Evolutionary conservation across 108 stramenopile genomes (phyloP).

Genomic region (Halocafeteria seosinensis): DNA sequence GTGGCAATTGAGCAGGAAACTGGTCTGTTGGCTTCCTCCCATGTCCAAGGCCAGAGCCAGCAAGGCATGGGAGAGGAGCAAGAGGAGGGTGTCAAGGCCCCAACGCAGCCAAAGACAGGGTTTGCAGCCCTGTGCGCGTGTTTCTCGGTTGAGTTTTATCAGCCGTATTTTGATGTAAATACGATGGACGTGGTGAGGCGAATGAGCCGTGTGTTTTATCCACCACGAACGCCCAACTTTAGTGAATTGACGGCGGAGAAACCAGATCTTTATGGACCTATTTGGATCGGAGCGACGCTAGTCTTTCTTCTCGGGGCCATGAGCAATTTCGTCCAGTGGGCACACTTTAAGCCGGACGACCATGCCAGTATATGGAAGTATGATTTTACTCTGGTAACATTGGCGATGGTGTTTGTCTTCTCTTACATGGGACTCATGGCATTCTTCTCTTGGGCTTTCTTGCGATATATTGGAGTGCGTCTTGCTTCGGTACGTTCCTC

Average conservation of each 20-base stretch:
- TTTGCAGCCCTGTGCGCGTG: neutral
- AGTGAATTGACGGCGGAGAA: neutral
- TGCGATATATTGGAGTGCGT: constrained; percentile 7
- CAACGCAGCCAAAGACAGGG: no score
- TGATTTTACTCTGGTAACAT: constrained; percentile 7
- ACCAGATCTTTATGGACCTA: constrained; percentile 8
- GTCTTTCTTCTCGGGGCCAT: constrained; percentile 13
- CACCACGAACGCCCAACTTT: neutral
- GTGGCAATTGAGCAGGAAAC: no score
- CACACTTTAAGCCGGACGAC: neutral
- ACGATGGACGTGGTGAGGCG: constrained; percentile 3
- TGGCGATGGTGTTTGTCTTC: neutral
- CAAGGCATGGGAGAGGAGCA: no score
- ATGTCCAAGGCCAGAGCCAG: no score
- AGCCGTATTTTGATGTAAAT: constrained; percentile 4
- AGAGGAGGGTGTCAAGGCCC: no score
- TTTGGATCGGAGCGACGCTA: constrained; percentile 9
- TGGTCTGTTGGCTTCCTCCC: no score
- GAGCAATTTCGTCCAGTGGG: constrained; percentile 5
- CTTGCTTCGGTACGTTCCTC: no score
- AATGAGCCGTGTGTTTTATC: neutral
- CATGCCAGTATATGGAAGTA: neutral
- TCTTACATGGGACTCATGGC: neutral
- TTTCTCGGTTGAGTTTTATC: constrained; percentile 5
- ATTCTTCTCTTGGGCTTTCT: neutral